Base-by-base conservation (phyloP, 371 early-diverging fungal genomes). In the Lichtheimia corymbifera region DNA sequence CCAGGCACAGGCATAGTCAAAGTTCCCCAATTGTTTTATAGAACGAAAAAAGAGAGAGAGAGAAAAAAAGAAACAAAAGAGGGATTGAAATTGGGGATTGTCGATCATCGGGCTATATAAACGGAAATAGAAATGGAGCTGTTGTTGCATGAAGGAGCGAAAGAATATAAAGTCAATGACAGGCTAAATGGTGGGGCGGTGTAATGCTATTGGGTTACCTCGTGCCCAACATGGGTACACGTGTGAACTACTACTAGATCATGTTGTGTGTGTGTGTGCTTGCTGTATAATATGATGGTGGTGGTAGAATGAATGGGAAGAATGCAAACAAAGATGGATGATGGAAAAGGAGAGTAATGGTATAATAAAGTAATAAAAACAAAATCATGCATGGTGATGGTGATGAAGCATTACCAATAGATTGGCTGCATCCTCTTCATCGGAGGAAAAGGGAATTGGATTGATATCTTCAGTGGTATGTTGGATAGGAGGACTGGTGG, bases 341-440 rank as follows among this genome's bases (percentile, higher is more conserved):
- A 20, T 25, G 27, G 3, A 15, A 27, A 13, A 24, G 25, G 27
- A 6, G 11, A 5, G 52, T 18, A 22, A 4, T 20, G 15, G 52
- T 27, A 27, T 24, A 52, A 28, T 47, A 22, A 47, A 22, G 22
- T 22, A 22, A 22, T 22, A 22, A 22, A 22, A 22, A n/a, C 4
- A n/a, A 45, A 3, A 13, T 47, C 47, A 47, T 47, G 44, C 20
- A 57, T 57, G 58, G 20, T 35, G 42, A 41, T 61, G 54, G 25
- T 61, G 66, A 45, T 76, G 79, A 14, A 79, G 70, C 79, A 79
- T 79, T 15, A 79, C 76, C 45, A 79, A 59, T 14, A 79, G 53
- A 54, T 74, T 70, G 1, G 79, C 77, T 14, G 73, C 79, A 59
- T 72, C 72, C 53, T 76, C 71, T 62, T 79, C 79, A 28, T 71